These are phyloP conservation scores for Rubroshorea leprosula DNA, from an alignment of 345 rosid species.

Conservation along the genomic window DNA sequence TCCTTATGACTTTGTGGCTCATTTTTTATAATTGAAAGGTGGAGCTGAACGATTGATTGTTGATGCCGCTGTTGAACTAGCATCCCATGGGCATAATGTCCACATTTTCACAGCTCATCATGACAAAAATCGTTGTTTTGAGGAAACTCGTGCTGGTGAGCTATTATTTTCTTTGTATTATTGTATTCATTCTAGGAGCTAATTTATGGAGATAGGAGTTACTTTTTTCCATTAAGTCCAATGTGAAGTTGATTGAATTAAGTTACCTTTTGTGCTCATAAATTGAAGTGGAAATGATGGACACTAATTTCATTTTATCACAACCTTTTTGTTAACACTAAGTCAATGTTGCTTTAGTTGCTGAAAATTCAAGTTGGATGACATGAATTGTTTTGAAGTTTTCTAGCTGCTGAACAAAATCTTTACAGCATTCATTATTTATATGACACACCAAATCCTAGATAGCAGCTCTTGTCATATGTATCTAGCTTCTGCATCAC, in stretches of 20 bases:
- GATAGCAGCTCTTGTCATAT: neutral
- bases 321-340: neutral
- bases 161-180: neutral
- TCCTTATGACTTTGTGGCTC: too few relatives aligned
- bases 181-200: neutral
- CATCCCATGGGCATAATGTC: constrained; percentile 71
- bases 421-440: neutral
- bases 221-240: neutral
- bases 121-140: constrained; percentile 78
- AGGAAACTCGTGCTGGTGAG: constrained; percentile 78
- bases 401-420: too few relatives aligned
- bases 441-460: too few relatives aligned
- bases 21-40: constrained; percentile 42
- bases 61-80: constrained; percentile 89
- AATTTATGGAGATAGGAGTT: neutral
- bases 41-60: constrained; percentile 98
- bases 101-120: constrained; percentile 88
- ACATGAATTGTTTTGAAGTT: neutral
- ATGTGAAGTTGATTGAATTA: too few relatives aligned
- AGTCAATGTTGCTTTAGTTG: neutral
- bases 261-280: too few relatives aligned
- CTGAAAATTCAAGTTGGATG: neutral
- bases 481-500: neutral
- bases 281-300: too few relatives aligned
- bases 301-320: too few relatives aligned